A percentile compares a stretch with the other conserved stretches of the same genome.
These are phyloP conservation scores for Ophiocordyceps camponoti-saundersi DNA, from an alignment of 2,329 filamentous ascomycete genomes.

Conservation along the genomic window DNA sequence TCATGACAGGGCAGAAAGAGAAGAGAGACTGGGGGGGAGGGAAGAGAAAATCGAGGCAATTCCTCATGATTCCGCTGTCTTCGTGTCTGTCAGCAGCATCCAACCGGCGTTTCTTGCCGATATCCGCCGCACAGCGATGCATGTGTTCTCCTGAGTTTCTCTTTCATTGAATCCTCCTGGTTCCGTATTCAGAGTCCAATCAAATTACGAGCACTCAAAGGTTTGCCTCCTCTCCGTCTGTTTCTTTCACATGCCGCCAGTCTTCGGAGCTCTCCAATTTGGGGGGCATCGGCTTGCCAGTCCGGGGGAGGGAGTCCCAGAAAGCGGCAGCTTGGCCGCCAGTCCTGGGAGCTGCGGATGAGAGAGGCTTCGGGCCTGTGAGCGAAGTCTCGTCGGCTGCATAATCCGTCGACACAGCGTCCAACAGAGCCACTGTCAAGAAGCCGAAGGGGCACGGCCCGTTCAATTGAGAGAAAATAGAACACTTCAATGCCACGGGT, in stretches of 20 bases:
- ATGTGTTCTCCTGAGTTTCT: not conserved
- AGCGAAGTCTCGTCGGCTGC: not conserved
- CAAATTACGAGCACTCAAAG: not conserved
- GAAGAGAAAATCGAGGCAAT: not conserved
- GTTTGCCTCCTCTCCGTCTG: not conserved
- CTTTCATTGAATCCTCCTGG: not conserved
- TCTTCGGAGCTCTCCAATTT: not conserved
- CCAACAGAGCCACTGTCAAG: not conserved
- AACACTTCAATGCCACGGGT: constrained; percentile 45
- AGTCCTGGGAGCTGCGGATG: not conserved
- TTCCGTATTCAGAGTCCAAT: not conserved
- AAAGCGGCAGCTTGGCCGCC: not conserved
- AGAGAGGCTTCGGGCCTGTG: not conserved
- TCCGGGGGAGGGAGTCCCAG: not conserved
- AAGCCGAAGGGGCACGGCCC: not conserved
- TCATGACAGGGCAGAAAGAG: not conserved
- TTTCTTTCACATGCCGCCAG: not conserved
- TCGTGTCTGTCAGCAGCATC: not conserved
- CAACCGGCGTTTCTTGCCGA: not conserved
- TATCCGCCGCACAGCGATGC: not conserved
- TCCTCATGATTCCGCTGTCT: not conserved
- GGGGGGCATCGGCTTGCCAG: not conserved
- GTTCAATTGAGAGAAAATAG: not conserved
- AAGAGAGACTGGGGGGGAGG: not conserved
- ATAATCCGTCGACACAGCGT: not conserved